A percentile compares a stretch with the other conserved stretches of the same genome.
phyloP scores from a whole-genome alignment of 164 flowering plant species.

The Nelumbo lutea region DNA sequence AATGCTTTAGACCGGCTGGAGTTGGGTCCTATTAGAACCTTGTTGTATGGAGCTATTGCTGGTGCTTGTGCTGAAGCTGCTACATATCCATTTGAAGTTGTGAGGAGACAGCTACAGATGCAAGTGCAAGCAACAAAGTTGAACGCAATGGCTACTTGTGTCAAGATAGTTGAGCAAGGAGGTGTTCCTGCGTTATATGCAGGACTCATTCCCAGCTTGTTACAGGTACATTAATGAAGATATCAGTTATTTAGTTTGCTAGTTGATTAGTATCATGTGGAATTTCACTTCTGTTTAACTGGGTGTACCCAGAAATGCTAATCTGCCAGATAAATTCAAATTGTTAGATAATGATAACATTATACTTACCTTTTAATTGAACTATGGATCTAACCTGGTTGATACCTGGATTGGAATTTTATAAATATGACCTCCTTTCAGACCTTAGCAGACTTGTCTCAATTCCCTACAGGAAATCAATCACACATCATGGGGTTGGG shows the following conservation, averaged over 20 bases:
- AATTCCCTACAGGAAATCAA: too few relatives aligned
- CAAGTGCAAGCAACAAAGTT: conserved; percentile 67
- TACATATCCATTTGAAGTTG: conserved; percentile 94
- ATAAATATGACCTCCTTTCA: neutral
- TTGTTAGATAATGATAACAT: neutral
- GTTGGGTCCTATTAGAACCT: conserved; percentile 84
- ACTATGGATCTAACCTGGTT: too few relatives aligned
- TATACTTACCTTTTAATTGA: neutral
- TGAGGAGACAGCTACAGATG: conserved; percentile 84
- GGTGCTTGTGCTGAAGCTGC: conserved; percentile 98
- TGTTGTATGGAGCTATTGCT: conserved; percentile 87
- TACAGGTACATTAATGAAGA: conserved; percentile 51
- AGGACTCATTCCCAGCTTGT: conserved; percentile 82
- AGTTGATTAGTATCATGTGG: too few relatives aligned
- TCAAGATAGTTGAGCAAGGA: conserved; percentile 68
- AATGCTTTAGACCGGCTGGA: conserved; percentile 84
- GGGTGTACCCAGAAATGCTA: neutral
- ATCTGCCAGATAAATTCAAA: neutral
- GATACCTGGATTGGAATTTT: neutral
- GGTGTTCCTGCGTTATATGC: conserved; percentile 89
- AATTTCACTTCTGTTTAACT: neutral
- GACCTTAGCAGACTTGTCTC: neutral
- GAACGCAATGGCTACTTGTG: conserved; percentile 56
- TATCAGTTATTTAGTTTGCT: neutral
- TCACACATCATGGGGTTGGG: too few relatives aligned